Conservation (phyloP, 2,329 filamentous ascomycete genomes). For the Ophiostoma sp. region DNA sequence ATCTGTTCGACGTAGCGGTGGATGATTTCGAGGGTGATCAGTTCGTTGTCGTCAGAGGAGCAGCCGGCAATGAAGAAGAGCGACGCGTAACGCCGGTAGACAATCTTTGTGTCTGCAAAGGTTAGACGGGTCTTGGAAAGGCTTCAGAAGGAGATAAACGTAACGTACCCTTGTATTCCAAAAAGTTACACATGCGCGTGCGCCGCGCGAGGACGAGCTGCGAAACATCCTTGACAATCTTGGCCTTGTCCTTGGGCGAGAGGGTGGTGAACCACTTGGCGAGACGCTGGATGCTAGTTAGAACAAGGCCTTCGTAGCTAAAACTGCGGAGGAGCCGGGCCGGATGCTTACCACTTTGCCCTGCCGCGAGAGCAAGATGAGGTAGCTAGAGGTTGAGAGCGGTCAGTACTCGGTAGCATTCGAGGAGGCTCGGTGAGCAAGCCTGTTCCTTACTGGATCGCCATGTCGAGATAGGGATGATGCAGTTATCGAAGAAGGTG, state of each 20-base stretch:
- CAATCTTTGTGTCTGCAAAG: conserved; percentile 82
- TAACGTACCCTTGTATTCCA: conserved; percentile 71
- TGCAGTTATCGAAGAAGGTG: neutral
- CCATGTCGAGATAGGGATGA: conserved; percentile 36
- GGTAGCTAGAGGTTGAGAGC: conserved; percentile 60
- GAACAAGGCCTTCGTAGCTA: neutral
- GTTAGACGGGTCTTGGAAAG: conserved; percentile 22
- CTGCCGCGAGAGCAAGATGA: conserved; percentile 95
- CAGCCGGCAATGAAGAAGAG: conserved; percentile 99
- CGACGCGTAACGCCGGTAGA: conserved; percentile 96
- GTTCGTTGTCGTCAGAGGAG: conserved; percentile 93
- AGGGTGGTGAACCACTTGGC: conserved; percentile 99
- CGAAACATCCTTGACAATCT: conserved; percentile 99
- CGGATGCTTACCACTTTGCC: conserved; percentile 85
- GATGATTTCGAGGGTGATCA: conserved; percentile 97
- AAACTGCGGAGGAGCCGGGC: no score
- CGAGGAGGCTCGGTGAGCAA: neutral
- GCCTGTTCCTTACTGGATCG: conserved; percentile 43
- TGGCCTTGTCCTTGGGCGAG: conserved; percentile 96
- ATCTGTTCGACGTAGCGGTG: conserved; percentile 99
- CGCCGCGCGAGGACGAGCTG: conserved; percentile 92
- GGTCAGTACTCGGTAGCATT: conserved; percentile 10
- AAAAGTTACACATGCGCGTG: conserved; percentile 99
- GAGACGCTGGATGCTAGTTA: conserved; percentile 61
- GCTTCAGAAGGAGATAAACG: neutral